These are phyloP conservation scores for Lachnellula arida DNA, from an alignment of 2,329 filamentous ascomycete species.

Conservation along the genomic window DNA sequence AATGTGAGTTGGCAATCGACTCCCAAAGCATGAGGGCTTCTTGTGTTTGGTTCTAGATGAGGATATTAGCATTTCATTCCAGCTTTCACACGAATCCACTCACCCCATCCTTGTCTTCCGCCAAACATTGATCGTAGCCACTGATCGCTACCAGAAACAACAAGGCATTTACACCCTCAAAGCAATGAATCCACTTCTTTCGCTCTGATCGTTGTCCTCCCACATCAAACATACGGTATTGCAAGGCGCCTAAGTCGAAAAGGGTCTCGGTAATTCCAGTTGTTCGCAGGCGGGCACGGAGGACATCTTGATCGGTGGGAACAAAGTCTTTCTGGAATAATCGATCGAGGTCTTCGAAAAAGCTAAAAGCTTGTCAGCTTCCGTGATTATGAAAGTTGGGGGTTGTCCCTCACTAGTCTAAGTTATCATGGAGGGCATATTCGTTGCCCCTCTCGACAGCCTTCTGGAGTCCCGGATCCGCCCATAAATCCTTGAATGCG, in stretches of 20 bases:
- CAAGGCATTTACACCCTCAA: conserved; percentile 77
- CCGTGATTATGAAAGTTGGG: not conserved
- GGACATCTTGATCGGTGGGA: conserved; percentile 89
- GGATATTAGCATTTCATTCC: conserved; percentile 18
- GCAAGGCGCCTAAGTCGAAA: conserved; percentile 86
- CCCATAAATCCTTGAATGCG: conserved; percentile 82
- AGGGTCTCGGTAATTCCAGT: conserved; percentile 95
- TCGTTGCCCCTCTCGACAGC: conserved; percentile 95
- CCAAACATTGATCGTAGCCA: conserved; percentile 92
- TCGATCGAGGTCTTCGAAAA: conserved; percentile 73
- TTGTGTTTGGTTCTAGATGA: conserved; percentile 77
- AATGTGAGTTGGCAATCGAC: conserved; percentile 79
- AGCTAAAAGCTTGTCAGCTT: conserved; percentile 48
- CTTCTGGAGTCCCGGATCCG: conserved; percentile 73
- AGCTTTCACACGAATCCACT: conserved; percentile 35
- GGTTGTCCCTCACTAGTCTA: conserved; percentile 68
- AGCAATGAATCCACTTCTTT: conserved; percentile 78
- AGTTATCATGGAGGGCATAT: conserved; percentile 92
- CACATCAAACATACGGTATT: conserved; percentile 87
- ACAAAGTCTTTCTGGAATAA: conserved; percentile 75
- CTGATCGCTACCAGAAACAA: conserved; percentile 93
- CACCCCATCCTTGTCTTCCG: conserved; percentile 94
- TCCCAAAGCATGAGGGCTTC: conserved; percentile 84
- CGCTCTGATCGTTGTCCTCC: conserved; percentile 70
- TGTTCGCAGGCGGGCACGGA: conserved; percentile 83